Base-by-base conservation (phyloP, 331 rosid genomes). In the Telfairia occidentalis region DNA sequence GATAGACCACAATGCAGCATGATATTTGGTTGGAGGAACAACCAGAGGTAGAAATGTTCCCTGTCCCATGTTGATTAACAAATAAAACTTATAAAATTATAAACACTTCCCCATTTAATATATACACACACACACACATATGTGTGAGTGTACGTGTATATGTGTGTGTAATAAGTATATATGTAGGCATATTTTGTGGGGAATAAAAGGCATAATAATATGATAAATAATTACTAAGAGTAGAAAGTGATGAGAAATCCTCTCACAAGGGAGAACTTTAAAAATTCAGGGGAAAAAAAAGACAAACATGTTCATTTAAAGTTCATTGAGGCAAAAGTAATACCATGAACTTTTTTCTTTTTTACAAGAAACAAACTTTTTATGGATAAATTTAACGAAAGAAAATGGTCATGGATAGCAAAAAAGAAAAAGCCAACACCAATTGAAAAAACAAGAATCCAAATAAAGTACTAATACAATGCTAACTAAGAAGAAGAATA, bases 31-130 rank as follows among this genome's bases (percentile, higher is more conserved):
- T 75, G 96, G 88, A 53, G 96, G 97, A 80, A 95, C 82, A 83
- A 95, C 88, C 70, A 95, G 79, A 19, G 97, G 99, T 57, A 91
- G 85, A 84, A 92, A 95, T 53, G 88, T 86, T 50, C 99, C 96
- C 99, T 95, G 90, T 80, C 74, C 77, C 23, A 78, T 10, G 78
- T 80, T 74, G 77, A 87, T 74, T 35, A 49, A 72, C 50, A 63
- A n/a, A 63, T 28, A 42, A 48, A 46, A 67, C 9, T 13, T 19
- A 72, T 19, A 40, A 53, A 30, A 58, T 28, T 29, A 0, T 26
- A 75, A 57, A 28, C 19, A 40, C 26, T 40, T 11, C n/a, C n/a
- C 24, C 10, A 52, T 21, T 52, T 52, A 52, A 21, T 5, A 53
- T 53, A 49, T 53, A n/a, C n/a, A n/a, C n/a, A n/a, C n/a, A n/a